A percentile compares a stretch with the other conserved stretches of the same genome.
Conservation (phyloP, 129 eudicot species). For the Ambrosia artemisiifolia region DNA sequence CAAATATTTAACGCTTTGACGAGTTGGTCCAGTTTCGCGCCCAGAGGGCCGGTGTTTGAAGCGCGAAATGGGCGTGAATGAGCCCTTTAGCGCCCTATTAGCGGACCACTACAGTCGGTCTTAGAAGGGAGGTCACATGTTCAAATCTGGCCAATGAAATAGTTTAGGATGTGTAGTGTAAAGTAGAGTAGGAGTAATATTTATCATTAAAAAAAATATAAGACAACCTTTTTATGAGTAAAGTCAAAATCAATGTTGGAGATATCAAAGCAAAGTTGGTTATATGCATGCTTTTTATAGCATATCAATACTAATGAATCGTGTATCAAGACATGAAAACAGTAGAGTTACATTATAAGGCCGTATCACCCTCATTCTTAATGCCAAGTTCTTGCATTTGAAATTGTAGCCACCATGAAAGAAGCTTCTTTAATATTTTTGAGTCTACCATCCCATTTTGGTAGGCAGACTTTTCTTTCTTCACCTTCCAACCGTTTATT, state of each 20-base stretch:
- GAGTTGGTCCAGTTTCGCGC: too few species aligned
- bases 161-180: too few species aligned
- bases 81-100: too few species aligned
- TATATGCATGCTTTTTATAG: not conserved
- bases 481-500: constrained; percentile 2
- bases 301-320: not conserved
- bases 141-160: too few species aligned
- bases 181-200: too few species aligned
- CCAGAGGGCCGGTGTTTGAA: too few species aligned
- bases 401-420: not conserved
- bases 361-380: not conserved
- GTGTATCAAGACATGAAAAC: constrained; percentile 6
- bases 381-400: not conserved
- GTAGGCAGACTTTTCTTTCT: constrained; percentile 8
- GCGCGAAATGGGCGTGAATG: too few species aligned
- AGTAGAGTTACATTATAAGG: not conserved
- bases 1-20: too few species aligned
- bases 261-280: not conserved
- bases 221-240: too few species aligned
- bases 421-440: not conserved
- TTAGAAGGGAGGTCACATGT: too few species aligned
- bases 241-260: not conserved
- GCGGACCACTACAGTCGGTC: too few species aligned
- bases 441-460: not conserved
- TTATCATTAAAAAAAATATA: too few species aligned